Percentiles rank a stretch among this genome's conserved stretches.
Conservation (phyloP, 139 green algal species). For the Deuterostichococcus epilithicus region DNA sequence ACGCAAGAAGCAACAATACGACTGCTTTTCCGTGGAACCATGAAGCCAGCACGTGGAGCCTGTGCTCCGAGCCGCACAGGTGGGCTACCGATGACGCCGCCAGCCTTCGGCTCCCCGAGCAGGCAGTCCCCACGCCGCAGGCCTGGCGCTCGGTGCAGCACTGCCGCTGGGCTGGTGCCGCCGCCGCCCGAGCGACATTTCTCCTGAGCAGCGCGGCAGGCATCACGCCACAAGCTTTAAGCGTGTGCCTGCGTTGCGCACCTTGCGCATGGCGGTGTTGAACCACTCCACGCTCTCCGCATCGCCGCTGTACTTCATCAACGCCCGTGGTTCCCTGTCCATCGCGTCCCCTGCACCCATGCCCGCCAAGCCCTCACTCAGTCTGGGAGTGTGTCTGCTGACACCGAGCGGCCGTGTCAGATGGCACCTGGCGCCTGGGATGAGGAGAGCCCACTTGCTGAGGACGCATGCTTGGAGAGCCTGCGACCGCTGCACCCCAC, state of each 20-base stretch:
- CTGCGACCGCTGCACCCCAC: not conserved
- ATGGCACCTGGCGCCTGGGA: not conserved
- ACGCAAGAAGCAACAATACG: not conserved
- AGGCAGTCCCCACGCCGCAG: too few relatives aligned
- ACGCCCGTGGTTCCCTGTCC: conserved; percentile 8
- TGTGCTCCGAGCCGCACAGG: not conserved
- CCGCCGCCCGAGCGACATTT: too few relatives aligned
- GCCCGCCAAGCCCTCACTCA: not conserved
- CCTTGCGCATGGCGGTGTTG: conserved; percentile 95
- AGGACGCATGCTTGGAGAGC: not conserved
- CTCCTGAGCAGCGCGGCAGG: too few relatives aligned
- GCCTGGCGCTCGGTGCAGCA: too few relatives aligned
- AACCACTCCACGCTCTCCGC: conserved; percentile 93
- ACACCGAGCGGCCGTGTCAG: not conserved
- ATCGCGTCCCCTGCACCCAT: not conserved
- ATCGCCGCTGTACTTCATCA: conserved; percentile 42
- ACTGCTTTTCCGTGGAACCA: not conserved
- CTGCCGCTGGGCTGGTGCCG: too few relatives aligned
- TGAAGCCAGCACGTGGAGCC: not conserved
- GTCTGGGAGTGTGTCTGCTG: not conserved
- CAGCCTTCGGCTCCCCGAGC: too few relatives aligned
- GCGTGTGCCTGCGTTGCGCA: too few relatives aligned
- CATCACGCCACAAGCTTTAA: too few relatives aligned
- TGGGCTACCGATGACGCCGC: not conserved
- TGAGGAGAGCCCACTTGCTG: not conserved